phyloP scores from a whole-genome alignment of 352 stramenopile genomes.

The Globisporangium splendens region DNA sequence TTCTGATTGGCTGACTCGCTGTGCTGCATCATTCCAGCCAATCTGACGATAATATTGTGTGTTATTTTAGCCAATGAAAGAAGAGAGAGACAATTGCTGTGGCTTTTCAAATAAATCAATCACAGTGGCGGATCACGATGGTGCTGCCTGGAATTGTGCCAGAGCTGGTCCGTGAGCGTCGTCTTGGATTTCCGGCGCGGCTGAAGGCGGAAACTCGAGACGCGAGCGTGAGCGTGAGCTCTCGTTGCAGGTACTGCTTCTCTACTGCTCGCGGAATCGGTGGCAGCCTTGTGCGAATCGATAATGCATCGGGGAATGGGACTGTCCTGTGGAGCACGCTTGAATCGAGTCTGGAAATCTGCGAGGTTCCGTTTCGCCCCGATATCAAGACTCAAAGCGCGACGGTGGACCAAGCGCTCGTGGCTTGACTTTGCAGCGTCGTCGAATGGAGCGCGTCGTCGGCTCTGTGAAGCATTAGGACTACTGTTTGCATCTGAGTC shows the following conservation, averaged over 20 bases:
- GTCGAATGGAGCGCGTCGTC: neutral
- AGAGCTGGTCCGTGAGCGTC: slow-evolving; percentile 17
- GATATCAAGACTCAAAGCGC: neutral
- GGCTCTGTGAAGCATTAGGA: too few relatives aligned
- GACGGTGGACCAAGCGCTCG: neutral
- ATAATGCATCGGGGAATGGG: too few relatives aligned
- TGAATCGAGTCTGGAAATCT: neutral
- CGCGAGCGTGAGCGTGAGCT: neutral
- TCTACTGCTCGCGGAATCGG: neutral
- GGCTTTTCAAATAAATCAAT: neutral
- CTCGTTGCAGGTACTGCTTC: neutral
- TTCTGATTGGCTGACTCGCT: slow-evolving; percentile 1
- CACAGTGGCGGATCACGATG: neutral
- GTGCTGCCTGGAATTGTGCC: slow-evolving; percentile 6
- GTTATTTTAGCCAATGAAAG: slow-evolving; percentile 7
- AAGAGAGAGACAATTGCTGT: neutral
- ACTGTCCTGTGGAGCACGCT: neutral
- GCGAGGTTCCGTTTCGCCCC: neutral
- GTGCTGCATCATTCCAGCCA: too few relatives aligned
- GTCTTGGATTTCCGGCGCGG: slow-evolving; percentile 1
- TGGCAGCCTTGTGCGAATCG: too few relatives aligned
- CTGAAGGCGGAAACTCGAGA: slow-evolving; percentile 7
- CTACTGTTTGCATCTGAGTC: neutral
- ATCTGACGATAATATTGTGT: neutral
- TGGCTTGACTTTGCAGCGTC: neutral